A percentile compares a stretch with the other conserved stretches of the same genome.
Conservation (phyloP, 2,329 filamentous ascomycete species). For the Lecanicillium sp. region DNA sequence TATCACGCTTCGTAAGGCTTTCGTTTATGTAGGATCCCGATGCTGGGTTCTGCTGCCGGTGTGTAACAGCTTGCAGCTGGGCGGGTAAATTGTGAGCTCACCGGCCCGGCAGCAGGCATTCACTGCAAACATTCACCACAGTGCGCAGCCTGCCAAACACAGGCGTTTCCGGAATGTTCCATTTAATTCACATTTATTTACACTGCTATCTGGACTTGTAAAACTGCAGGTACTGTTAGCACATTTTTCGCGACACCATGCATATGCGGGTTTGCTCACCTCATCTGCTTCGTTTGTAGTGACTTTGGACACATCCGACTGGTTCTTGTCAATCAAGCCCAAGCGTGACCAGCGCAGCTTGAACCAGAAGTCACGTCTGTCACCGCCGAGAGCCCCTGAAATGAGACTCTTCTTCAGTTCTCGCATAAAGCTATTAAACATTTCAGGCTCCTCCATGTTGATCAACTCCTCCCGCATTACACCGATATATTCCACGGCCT, state of each 20-base stretch:
- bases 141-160: too few species aligned
- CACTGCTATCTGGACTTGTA: slow-evolving; percentile 29
- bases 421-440: slow-evolving; percentile 70
- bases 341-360: slow-evolving; percentile 59
- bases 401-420: slow-evolving; percentile 68
- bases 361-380: slow-evolving; percentile 79
- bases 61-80: not conserved
- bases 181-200: not conserved
- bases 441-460: slow-evolving; percentile 64
- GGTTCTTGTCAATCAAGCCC: slow-evolving; percentile 63
- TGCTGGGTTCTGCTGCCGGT: too few species aligned
- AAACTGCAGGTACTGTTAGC: slow-evolving; percentile 28
- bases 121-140: slow-evolving; percentile 1
- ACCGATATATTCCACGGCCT: slow-evolving; percentile 67
- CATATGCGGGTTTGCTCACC: slow-evolving; percentile 30
- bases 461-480: slow-evolving; percentile 74
- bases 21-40: too few species aligned
- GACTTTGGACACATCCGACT: slow-evolving; percentile 59
- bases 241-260: not conserved
- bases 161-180: too few species aligned
- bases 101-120: not conserved
- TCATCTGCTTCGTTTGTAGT: slow-evolving; percentile 64
- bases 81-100: not conserved
- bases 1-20: too few species aligned
- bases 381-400: slow-evolving; percentile 64